Evolutionary conservation across 352 stramenopile genomes (phyloP), one percentile per base, ranked within the genome.

Genomic region (Globisporangium nagaii): DNA sequence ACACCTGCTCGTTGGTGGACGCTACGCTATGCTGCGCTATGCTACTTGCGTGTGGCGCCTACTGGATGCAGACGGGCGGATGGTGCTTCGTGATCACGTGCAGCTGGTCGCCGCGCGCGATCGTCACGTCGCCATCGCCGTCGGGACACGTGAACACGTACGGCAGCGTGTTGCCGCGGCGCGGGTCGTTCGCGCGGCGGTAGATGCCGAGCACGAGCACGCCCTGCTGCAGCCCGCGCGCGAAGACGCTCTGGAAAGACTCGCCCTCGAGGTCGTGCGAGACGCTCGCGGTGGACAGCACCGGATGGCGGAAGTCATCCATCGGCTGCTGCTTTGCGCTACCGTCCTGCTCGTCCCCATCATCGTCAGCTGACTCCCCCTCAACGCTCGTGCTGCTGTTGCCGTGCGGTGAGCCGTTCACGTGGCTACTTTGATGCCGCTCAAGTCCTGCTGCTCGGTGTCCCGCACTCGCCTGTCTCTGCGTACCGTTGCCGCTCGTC

Each of bases 131-230:
- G 0, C 35, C 61, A 20, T 71, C 56, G 11, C 43, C 62, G n/a
- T 68, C 56, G 4, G 75, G 75, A 45, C 71, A 80, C n/a, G 71
- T 86, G 43, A 73, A 71, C 47, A 84, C 67, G 58, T 84, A 85
- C 25, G 75, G 67, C 36, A 83, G 55, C 22, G 62, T 44, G 45
- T 86, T 86, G 12, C 75, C 73, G 3, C 70, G 63, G 6, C 54
- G 46, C 6, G 30, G 53, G 25, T 71, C 61, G 48, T 73, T 58
- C 11, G 70, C 60, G 22, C 63, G 71, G 13, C 73, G 62, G 53
- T 79, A 83, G 40, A 86, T 62, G 2, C 62, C 68, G 15, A 86
- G 46, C n/a, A 81, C 66, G 4, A 86, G 59, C 32, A 76, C 56
- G 4, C 74, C 50, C 43, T 79, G 65, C 25, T 51, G 43, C n/a